These are phyloP conservation scores for Amanita bisporigera DNA, from an alignment of 1,284 basidiomycete genomes.

Conservation along the genomic window DNA sequence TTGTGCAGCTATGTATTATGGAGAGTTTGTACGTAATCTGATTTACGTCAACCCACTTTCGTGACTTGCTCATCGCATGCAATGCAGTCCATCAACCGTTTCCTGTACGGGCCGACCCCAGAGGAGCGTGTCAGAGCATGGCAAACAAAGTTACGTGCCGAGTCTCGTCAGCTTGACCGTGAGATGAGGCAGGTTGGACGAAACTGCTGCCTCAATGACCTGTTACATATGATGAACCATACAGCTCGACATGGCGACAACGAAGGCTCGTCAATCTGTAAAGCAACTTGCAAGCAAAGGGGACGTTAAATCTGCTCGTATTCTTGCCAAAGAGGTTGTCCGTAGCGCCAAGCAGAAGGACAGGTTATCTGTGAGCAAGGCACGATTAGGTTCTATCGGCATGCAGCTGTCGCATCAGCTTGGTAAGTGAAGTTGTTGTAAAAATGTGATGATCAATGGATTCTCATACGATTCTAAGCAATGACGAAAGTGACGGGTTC, in stretches of 20 bases:
- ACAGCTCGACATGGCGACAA: slow-evolving; percentile 84
- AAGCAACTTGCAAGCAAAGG: slow-evolving; percentile 93
- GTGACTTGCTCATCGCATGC: slow-evolving; percentile 3
- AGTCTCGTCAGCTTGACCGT: slow-evolving; percentile 84
- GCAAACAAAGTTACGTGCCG: slow-evolving; percentile 83
- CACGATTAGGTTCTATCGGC: slow-evolving; percentile 89
- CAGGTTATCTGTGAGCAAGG: slow-evolving; percentile 90
- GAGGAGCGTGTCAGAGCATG: slow-evolving; percentile 91
- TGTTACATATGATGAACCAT: slow-evolving; percentile 27
- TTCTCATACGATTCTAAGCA: slow-evolving; percentile 56
- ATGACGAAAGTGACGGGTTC: slow-evolving; percentile 98
- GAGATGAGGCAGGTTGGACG: slow-evolving; percentile 89
- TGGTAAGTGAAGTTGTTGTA: slow-evolving; percentile 58
- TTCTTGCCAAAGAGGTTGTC: slow-evolving; percentile 95
- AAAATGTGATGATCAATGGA: not conserved
- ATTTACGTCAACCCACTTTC: not conserved
- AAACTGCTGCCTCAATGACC: slow-evolving; percentile 17
- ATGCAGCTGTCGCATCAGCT: slow-evolving; percentile 94
- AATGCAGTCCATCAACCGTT: slow-evolving; percentile 90
- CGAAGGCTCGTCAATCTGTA: slow-evolving; percentile 82
- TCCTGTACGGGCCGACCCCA: slow-evolving; percentile 93
- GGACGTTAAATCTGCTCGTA: slow-evolving; percentile 90
- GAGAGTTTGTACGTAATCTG: slow-evolving; percentile 4
- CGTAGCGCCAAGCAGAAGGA: slow-evolving; percentile 95
- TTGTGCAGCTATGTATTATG: not conserved